Base-by-base conservation (phyloP, 768 basidiomycete species). In the Multifurca ochricompacta region DNA sequence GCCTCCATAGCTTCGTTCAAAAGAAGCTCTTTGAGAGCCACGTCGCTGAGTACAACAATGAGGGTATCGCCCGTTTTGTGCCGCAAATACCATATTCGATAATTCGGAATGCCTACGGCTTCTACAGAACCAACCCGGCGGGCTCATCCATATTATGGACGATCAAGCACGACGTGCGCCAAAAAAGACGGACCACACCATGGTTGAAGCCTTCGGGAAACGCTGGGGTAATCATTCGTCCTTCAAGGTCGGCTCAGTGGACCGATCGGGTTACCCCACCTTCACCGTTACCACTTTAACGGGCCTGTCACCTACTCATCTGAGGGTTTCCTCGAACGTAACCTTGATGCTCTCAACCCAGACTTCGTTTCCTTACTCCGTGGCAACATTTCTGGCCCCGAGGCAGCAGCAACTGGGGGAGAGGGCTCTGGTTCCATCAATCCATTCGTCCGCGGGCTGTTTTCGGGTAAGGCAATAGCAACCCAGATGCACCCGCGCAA, bases 81-180 rank as follows among this genome's bases (percentile, higher is more conserved):
- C 87, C 88, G 0, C 72, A 79, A 28, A 71, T 89, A 0, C 79
- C 85, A 0, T 94, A 87, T 73, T 91, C 66, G 91, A 95, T 71
- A 98, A 97, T 67, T 68, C 85, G 9, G 94, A 97, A 66, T 92
- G 90, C 61, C 69, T 98, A 28, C 81, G 91, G 7, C 74, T 99
- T 28, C 71, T 98, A 37, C 86, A 92, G 65, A 85, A 91, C 65
- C 75, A 74, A 51, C 92, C 90, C 1, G 94, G 93, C 9, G 96
- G 96, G 2, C 74, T 99, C 30, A 83, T 97, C 49, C 91, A 95
- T 64, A 97, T 98, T 68, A 91, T 97, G 87, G 94, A 98, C 65
- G 95, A 98, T 65, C 93, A 96, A 68, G 88, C 93, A 1, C 78
- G 87, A 11, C 77, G 88, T 35, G 78, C 80, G 53, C 85, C 82